Evolutionary conservation across 2,329 filamentous ascomycete genomes (phyloP), one percentile per base, ranked within the genome.

Genomic region (Ceratocystis harringtonii): DNA sequence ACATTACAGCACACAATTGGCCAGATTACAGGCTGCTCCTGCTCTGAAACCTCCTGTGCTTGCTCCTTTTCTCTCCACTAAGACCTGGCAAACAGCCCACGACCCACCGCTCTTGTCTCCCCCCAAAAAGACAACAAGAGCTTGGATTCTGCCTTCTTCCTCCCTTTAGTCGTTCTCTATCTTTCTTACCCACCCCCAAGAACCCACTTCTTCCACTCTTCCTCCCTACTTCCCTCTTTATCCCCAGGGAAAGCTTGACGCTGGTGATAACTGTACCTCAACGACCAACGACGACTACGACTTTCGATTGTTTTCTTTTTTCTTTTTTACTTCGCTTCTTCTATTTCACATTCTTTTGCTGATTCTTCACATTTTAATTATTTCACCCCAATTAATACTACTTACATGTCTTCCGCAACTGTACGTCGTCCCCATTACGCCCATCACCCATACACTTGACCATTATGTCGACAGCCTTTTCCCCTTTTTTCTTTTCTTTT

Each of bases 331-430:
- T 62, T 45, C 17, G 61, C 61, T 62, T 62, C 64, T 63, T 64
- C 62, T 65, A 50, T 57, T 65, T 61, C 41, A 44, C 61, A 52
- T 62, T 64, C 44, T 65, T 65, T 43, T 65, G 30, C 22, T 36
- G 55, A 36, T 15, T 58, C 48, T 60, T 57, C 22, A 22, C 45
- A 12, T 48, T 67, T 67, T 67, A 68, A 71, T 68, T 65, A 10
- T 41, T 62, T 65, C 36, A 58, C 22, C 48, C 52, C 66, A 22
- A 30, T 57, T 19, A 66, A 67, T 62, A 66, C 68, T 68, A 68
- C 68, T 68, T 69, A 69, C 65, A 74, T 74, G 73, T 74, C 72
- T 68, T 74, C 73, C 66, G 68, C 72, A 69, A 70, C 72, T 69
- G 72, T 74, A 74, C 63, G 73, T 74, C 60, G 28, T 44, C 68